A percentile compares a stretch with the other conserved stretches of the same genome.
Evolutionary conservation across 1,139 yeast species (phyloP).

Genomic region (Pichia sp.): DNA sequence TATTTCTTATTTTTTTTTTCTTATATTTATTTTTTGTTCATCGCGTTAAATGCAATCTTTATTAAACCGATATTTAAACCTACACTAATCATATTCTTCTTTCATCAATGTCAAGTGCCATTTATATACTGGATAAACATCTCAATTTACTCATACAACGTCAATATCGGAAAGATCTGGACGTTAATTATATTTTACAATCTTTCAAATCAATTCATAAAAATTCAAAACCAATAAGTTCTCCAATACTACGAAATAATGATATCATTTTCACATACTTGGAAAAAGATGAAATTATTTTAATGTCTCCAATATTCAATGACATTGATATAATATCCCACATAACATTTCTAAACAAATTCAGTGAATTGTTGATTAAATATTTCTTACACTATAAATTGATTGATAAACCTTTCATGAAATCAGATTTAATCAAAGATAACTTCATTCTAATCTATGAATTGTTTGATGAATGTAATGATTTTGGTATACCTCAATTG

Average conservation of each 20-base stretch:
- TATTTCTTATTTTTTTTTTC: too few species aligned
- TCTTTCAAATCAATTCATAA: slow-evolving; percentile 30
- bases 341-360: slow-evolving; percentile 51
- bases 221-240: slow-evolving; percentile 3
- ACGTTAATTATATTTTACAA: slow-evolving; percentile 36
- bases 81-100: not conserved
- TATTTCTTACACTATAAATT: slow-evolving; percentile 36
- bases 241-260: slow-evolving; percentile 25
- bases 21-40: too few species aligned
- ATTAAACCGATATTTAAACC: too few species aligned
- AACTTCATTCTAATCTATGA: slow-evolving; percentile 66
- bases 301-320: slow-evolving; percentile 40
- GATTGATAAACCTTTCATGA: slow-evolving; percentile 31
- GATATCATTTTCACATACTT: slow-evolving; percentile 53
- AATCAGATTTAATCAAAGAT: slow-evolving; percentile 56
- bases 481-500: slow-evolving; percentile 66
- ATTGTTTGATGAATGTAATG: slow-evolving; percentile 66
- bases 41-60: too few species aligned
- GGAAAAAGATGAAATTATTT: slow-evolving; percentile 49
- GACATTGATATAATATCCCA: slow-evolving; percentile 53
- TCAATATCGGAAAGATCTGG: slow-evolving; percentile 52
- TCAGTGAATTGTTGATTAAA: slow-evolving; percentile 49
- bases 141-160: slow-evolving; percentile 53
- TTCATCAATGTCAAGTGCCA: slow-evolving; percentile 46
- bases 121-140: slow-evolving; percentile 56